These are phyloP conservation scores for Trypanosoma rangeli DNA, from an alignment of 208 protist species.

Conservation along the genomic window DNA sequence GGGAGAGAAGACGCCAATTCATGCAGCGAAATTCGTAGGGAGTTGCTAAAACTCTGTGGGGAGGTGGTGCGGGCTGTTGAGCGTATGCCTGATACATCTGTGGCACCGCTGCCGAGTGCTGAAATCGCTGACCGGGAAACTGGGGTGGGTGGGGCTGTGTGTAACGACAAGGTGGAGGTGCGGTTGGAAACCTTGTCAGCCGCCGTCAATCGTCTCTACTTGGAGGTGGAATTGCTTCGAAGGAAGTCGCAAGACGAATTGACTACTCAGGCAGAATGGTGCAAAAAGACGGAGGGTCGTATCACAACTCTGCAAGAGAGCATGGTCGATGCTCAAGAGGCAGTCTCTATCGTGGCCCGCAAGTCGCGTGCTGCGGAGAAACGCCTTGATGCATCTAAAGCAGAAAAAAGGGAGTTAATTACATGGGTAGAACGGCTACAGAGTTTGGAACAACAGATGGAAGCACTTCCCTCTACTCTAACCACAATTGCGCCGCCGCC, in stretches of 20 bases:
- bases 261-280: background rate
- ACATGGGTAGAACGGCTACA: constrained; percentile 1
- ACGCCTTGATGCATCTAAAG: constrained; percentile 14
- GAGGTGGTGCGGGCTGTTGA: constrained; percentile 22
- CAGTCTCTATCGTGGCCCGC: constrained; percentile 19
- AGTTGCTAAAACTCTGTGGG: constrained; percentile 21
- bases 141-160: background rate
- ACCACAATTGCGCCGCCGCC: background rate
- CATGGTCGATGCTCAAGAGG: constrained; percentile 19
- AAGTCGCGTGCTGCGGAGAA: constrained; percentile 18
- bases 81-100: background rate
- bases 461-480: background rate
- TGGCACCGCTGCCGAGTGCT: background rate
- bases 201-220: constrained; percentile 18
- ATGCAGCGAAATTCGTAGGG: constrained; percentile 20
- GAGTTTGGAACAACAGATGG: constrained; percentile 20
- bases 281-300: constrained; percentile 2
- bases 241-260: background rate
- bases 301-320: constrained; percentile 12
- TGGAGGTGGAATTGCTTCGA: constrained; percentile 9
- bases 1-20: constrained; percentile 17
- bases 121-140: background rate
- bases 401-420: constrained; percentile 8
- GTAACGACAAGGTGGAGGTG: constrained; percentile 1
- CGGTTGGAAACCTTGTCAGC: constrained; percentile 13